A percentile compares a stretch with the other conserved stretches of the same genome.
Evolutionary conservation across 1,284 basidiomycete species (phyloP).

Genomic region (Mycosarcoma mackinlayi): DNA sequence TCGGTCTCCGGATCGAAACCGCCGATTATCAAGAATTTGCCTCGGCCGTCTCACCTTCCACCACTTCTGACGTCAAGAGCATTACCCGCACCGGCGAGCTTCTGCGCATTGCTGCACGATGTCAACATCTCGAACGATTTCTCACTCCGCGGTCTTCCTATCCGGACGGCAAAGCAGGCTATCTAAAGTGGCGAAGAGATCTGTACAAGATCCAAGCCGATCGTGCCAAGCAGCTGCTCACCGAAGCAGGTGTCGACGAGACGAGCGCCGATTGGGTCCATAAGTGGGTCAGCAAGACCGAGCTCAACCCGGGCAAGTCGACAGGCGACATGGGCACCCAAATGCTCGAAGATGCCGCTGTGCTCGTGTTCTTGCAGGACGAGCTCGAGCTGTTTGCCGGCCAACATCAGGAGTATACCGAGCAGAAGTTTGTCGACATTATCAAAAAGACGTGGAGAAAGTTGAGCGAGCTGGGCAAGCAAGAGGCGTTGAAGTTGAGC

Average conservation of each 20-base stretch:
- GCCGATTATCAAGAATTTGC: slow-evolving; percentile 32
- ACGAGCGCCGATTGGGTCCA: slow-evolving; percentile 47
- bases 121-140: slow-evolving; percentile 66
- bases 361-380: slow-evolving; percentile 62
- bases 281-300: slow-evolving; percentile 63
- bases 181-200: slow-evolving; percentile 62
- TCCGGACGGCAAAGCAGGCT: slow-evolving; percentile 65
- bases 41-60: slow-evolving; percentile 18
- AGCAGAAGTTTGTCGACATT: slow-evolving; percentile 63
- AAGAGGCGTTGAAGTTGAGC: slow-evolving; percentile 61
- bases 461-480: slow-evolving; percentile 52
- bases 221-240: slow-evolving; percentile 49
- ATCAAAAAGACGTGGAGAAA: slow-evolving; percentile 65
- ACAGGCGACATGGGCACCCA: slow-evolving; percentile 55
- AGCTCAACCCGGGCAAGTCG: slow-evolving; percentile 53
- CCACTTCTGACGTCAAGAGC: slow-evolving; percentile 22
- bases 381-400: slow-evolving; percentile 57
- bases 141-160: slow-evolving; percentile 54
- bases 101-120: slow-evolving; percentile 60
- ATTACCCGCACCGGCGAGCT: slow-evolving; percentile 32
- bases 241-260: slow-evolving; percentile 40
- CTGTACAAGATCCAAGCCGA: slow-evolving; percentile 62
- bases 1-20: slow-evolving; percentile 31
- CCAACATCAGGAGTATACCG: slow-evolving; percentile 52
- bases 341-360: slow-evolving; percentile 63